Evolutionary conservation across 2,329 filamentous ascomycete species (phyloP).

Genomic region (Colletotrichum plurivorum): DNA sequence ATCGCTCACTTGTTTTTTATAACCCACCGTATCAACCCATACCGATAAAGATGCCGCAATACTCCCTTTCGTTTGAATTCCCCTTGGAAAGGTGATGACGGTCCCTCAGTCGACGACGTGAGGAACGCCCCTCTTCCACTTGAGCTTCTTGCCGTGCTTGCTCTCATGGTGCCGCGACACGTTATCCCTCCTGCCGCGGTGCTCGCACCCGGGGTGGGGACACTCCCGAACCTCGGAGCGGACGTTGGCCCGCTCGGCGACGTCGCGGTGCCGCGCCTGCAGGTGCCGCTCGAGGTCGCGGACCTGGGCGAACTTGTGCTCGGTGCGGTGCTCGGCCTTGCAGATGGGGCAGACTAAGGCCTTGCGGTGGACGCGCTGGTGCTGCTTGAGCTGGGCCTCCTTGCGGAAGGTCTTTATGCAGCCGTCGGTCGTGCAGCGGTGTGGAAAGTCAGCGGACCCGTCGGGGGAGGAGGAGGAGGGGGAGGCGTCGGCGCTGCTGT

Average conservation of each 20-base stretch:
- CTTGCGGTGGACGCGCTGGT: slow-evolving; percentile 42
- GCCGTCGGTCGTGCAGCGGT: slow-evolving; percentile 36
- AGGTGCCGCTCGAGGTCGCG: slow-evolving; percentile 43
- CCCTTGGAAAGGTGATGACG: too few species aligned
- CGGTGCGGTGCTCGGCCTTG: slow-evolving; percentile 36
- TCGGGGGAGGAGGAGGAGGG: slow-evolving; percentile 14
- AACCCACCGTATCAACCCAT: not conserved
- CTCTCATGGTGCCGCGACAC: slow-evolving; percentile 42
- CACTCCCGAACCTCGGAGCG: slow-evolving; percentile 41
- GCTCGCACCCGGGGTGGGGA: slow-evolving; percentile 39
- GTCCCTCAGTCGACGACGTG: slow-evolving; percentile 29
- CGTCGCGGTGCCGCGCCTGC: slow-evolving; percentile 40
- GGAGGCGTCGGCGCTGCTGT: slow-evolving; percentile 20
- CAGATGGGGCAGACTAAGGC: slow-evolving; percentile 40
- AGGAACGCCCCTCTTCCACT: slow-evolving; percentile 41
- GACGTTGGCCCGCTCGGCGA: slow-evolving; percentile 36
- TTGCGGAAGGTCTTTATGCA: slow-evolving; percentile 41
- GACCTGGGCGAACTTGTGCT: slow-evolving; percentile 43
- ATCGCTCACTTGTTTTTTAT: slow-evolving; percentile 23
- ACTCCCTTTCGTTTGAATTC: too few species aligned
- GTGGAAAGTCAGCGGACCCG: slow-evolving; percentile 14
- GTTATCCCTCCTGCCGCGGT: slow-evolving; percentile 40
- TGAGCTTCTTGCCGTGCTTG: slow-evolving; percentile 41
- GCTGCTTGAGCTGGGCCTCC: slow-evolving; percentile 42
- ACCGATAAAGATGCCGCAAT: not conserved